Conservation (phyloP, 2,329 filamentous ascomycete genomes). For the Botrytis tulipae region DNA sequence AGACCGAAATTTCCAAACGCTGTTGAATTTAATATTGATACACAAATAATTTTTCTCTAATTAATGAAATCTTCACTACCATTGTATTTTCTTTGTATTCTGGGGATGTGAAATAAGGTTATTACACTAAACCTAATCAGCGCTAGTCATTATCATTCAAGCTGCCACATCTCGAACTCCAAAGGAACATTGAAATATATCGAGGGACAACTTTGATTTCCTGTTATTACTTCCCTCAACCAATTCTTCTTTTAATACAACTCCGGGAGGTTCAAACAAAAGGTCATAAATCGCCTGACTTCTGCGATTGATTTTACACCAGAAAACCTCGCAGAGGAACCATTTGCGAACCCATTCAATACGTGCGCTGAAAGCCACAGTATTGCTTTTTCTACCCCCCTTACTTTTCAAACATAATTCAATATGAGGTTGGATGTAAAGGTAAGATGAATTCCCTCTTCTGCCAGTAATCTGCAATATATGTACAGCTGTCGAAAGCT, state of each 20-base stretch:
- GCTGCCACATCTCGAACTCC: conserved; percentile 22
- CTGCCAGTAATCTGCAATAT: conserved; percentile 9
- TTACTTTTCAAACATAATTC: conserved; percentile 27
- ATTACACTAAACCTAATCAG: conserved; percentile 19
- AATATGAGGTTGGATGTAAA: conserved; percentile 60
- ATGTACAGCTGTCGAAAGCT: not conserved
- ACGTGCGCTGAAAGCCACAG: conserved; percentile 29
- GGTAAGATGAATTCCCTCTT: conserved; percentile 42
- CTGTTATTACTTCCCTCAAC: not conserved
- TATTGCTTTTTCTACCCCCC: conserved; percentile 25
- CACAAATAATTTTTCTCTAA: too few species aligned
- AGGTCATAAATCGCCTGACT: not conserved
- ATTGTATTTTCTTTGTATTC: not conserved
- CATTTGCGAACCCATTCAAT: conserved; percentile 22
- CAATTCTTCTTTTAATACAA: not conserved
- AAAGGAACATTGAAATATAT: conserved; percentile 11
- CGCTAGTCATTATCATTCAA: conserved; percentile 22
- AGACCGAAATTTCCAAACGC: not conserved
- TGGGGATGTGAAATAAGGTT: conserved; percentile 5
- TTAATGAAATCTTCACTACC: not conserved
- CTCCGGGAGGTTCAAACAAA: not conserved
- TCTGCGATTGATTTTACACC: not conserved
- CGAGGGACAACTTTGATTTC: not conserved
- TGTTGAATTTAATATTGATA: not conserved
- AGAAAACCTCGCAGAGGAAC: conserved; percentile 20